A percentile compares a stretch with the other conserved stretches of the same genome.
phyloP scores from a whole-genome alignment of 805 yeast species.

The Yamadazyma nakazawae region DNA sequence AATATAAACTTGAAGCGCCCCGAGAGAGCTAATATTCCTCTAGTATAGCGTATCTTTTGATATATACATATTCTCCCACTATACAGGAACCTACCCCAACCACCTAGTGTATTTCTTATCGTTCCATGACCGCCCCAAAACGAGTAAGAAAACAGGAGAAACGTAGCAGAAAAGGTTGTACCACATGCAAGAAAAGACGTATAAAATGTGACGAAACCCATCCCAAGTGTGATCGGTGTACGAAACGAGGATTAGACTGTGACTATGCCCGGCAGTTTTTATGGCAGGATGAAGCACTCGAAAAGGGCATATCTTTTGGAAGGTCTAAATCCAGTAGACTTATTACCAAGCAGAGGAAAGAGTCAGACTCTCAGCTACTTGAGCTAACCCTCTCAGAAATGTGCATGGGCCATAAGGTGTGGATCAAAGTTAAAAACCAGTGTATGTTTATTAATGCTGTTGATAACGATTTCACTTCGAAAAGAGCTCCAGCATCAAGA shows the following conservation, averaged over 20 bases:
- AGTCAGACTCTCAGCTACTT: conserved; percentile 2
- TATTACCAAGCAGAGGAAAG: conserved; percentile 8
- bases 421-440: conserved; percentile 9
- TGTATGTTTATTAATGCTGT: conserved; percentile 18
- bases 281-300: conserved; percentile 38
- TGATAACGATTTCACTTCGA: conserved; percentile 15
- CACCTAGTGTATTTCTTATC: not conserved
- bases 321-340: conserved; percentile 22
- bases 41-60: no score
- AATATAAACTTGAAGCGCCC: no score
- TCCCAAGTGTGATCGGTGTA: conserved; percentile 31
- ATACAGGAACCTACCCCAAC: not conserved
- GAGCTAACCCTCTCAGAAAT: conserved; percentile 13
- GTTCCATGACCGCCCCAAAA: not conserved
- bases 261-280: conserved; percentile 17
- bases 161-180: conserved; percentile 21
- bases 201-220: conserved; percentile 24
- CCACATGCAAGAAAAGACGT: conserved; percentile 14
- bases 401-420: conserved; percentile 7
- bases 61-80: not conserved
- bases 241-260: conserved; percentile 18
- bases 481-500: not conserved
- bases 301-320: conserved; percentile 35
- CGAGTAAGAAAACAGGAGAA: conserved; percentile 9
- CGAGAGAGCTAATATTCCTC: no score